phyloP scores from a whole-genome alignment of 108 stramenopile genomes.

The Schizochytrium sp. region DNA sequence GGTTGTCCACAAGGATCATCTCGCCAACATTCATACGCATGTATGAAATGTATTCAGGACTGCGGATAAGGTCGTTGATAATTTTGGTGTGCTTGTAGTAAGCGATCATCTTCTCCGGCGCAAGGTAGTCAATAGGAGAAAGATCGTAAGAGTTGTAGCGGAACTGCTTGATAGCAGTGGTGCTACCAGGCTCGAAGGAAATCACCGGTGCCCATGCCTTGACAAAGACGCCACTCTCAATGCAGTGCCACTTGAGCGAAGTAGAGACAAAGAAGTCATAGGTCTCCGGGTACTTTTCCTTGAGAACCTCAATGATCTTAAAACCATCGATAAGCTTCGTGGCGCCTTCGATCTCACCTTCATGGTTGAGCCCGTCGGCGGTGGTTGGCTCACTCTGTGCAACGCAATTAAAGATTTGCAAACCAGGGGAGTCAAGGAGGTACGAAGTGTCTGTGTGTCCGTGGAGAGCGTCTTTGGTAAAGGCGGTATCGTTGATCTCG shows the following conservation, averaged over 20 bases:
- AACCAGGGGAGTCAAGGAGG: slow-evolving; percentile 41
- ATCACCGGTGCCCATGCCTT: slow-evolving; percentile 55
- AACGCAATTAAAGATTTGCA: slow-evolving; percentile 53
- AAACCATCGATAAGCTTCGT: slow-evolving; percentile 56
- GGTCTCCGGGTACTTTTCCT: slow-evolving; percentile 39
- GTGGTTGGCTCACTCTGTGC: slow-evolving; percentile 48
- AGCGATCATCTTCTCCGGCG: slow-evolving; percentile 21
- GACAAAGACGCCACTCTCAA: slow-evolving; percentile 51
- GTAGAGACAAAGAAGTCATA: slow-evolving; percentile 38
- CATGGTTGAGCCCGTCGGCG: neutral
- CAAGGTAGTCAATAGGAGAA: slow-evolving; percentile 28
- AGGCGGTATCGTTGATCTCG: slow-evolving; percentile 53
- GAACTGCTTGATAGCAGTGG: slow-evolving; percentile 52
- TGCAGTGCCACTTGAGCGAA: slow-evolving; percentile 43
- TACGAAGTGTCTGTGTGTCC: slow-evolving; percentile 52
- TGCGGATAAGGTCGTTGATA: slow-evolving; percentile 47
- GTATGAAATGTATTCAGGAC: neutral
- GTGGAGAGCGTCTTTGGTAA: slow-evolving; percentile 48
- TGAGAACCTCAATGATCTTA: slow-evolving; percentile 21
- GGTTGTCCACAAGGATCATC: slow-evolving; percentile 55
- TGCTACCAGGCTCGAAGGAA: slow-evolving; percentile 1
- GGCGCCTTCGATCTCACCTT: slow-evolving; percentile 32
- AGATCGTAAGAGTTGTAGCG: slow-evolving; percentile 60
- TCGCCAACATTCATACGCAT: slow-evolving; percentile 56
- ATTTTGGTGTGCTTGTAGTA: slow-evolving; percentile 48